Evolutionary conservation across 257 asterid species (phyloP).

Genomic region (Solanum tacnaense): DNA sequence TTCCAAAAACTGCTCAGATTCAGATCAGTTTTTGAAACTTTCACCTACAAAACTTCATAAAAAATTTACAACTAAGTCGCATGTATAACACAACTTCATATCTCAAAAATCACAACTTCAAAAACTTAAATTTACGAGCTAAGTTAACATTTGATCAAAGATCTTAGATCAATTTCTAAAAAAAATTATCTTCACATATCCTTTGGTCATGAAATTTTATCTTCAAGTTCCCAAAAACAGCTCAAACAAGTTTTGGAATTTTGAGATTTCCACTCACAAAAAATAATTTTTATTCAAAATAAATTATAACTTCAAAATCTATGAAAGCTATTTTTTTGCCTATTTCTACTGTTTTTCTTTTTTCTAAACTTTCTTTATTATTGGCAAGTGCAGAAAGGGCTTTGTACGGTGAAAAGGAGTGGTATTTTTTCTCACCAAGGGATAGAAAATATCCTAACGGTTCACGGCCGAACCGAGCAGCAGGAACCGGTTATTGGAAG

Average conservation of each 20-base stretch:
- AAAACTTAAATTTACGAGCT: background rate
- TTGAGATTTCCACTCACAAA: background rate
- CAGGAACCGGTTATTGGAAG: slow-evolving; percentile 62
- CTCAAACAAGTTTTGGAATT: background rate
- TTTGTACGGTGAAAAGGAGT: slow-evolving; percentile 55
- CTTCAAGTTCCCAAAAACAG: background rate
- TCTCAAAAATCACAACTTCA: background rate
- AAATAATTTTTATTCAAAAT: no score
- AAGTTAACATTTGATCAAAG: background rate
- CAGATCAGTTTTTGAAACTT: background rate
- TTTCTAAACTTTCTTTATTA: background rate
- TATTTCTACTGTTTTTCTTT: background rate
- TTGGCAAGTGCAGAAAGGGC: slow-evolving; percentile 27
- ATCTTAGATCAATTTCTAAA: background rate
- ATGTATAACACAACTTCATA: background rate
- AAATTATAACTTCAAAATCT: no score
- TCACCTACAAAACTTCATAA: no score
- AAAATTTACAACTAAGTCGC: background rate
- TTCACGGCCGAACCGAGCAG: slow-evolving; percentile 59
- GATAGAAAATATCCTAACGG: slow-evolving; percentile 71
- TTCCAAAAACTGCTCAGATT: background rate
- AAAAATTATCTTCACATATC: background rate
- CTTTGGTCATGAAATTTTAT: no score
- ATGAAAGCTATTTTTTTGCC: background rate
- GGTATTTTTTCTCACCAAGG: slow-evolving; percentile 66